Conservation (phyloP, 1,284 basidiomycete genomes). For the Ceratobasidium sp. region DNA sequence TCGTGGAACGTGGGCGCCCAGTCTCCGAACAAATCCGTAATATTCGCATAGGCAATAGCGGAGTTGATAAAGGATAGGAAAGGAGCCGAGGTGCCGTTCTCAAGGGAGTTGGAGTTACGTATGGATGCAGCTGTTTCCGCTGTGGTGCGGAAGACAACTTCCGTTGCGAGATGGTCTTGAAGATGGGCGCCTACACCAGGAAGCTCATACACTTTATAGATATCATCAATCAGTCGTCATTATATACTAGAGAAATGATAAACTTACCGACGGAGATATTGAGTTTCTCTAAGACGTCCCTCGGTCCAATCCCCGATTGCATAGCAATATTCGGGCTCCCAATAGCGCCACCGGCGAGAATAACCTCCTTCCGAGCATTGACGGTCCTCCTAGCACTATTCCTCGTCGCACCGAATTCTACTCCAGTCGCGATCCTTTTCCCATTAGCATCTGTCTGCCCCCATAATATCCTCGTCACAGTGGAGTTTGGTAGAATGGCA, state of each 20-base stretch:
- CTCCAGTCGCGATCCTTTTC: conserved; percentile 64
- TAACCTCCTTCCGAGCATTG: conserved; percentile 67
- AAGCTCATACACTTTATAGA: conserved; percentile 61
- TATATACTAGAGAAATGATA: neutral
- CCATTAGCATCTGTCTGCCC: conserved; percentile 37
- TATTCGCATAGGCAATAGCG: conserved; percentile 74
- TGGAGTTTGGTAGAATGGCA: conserved; percentile 68
- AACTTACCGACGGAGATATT: conserved; percentile 60
- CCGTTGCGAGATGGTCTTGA: conserved; percentile 75
- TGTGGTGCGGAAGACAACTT: conserved; percentile 65
- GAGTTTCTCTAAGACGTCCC: conserved; percentile 65
- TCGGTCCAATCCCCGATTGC: conserved; percentile 79
- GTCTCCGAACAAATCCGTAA: conserved; percentile 64
- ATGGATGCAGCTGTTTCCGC: conserved; percentile 64
- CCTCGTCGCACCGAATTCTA: conserved; percentile 65
- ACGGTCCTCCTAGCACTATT: conserved; percentile 60
- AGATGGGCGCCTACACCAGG: conserved; percentile 84
- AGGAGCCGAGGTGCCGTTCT: conserved; percentile 55
- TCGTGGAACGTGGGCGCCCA: conserved; percentile 52
- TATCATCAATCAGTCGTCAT: neutral
- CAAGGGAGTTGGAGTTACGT: conserved; percentile 53
- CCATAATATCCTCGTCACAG: conserved; percentile 75
- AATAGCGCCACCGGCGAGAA: conserved; percentile 73
- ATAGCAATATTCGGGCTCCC: conserved; percentile 77
- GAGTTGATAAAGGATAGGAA: conserved; percentile 77